Evolutionary conservation across 106 monocot genomes (phyloP), one percentile per base, ranked within the genome.

Genomic region (Acorus gramineus): DNA sequence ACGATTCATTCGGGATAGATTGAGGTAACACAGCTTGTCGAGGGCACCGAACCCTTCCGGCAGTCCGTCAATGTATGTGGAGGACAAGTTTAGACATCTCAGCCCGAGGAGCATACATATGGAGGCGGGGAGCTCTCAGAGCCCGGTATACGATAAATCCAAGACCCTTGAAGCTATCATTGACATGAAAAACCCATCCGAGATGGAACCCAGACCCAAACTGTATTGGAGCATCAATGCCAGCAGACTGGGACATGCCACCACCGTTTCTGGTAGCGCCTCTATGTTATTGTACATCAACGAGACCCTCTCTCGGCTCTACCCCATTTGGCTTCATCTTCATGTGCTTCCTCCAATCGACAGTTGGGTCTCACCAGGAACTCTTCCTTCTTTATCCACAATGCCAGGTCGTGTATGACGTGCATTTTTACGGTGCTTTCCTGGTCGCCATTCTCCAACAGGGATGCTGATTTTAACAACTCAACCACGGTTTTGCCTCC

Each of bases 131-230:
- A 73, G 11, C 10, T 53, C 57, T 11, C 9, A 4, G 6, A 73
- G 6, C n/a, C 58, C 13, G 2, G 73, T 73, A 3, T 59, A 2
- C 11, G 73, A 73, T 13, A 73, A 12, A 45, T 73, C 66, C 6
- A 73, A 12, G 11, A 73, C 47, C 4, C 49, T 6, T 4, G 65
- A 59, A 2, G 46, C 44, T 0, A 64, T 14, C 13, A 49, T 51
- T 42, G 49, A 57, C 2, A 6, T 3, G 14, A 47, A 65, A 2
- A 58, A 42, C 46, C 58, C 50, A 5, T 50, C 12, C 14, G 49
- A 4, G 8, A 65, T 44, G 10, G 43, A 4, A 13, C 7, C 8
- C 2, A 58, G 7, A 5, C 3, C 13, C 28, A 5, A 4, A 7
- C 62, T 71, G 7, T 8, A 8, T 43, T 50, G 55, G 53, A 73